Evolutionary conservation across 1,284 basidiomycete species (phyloP), one percentile per base, ranked within the genome.

Genomic region (Boletus calvinii): DNA sequence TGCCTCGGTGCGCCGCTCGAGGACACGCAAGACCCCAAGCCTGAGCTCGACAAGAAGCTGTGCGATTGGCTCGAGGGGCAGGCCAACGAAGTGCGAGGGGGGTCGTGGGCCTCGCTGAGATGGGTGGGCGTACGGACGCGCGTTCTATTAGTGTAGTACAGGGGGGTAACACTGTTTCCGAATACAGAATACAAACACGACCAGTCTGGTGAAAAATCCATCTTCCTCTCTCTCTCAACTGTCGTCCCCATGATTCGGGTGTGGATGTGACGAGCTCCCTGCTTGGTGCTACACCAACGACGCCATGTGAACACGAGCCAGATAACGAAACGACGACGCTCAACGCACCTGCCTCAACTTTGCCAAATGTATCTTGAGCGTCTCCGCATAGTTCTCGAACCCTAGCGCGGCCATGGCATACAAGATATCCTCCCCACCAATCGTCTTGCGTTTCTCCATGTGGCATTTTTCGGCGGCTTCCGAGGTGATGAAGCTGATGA

Each of bases 381-480:
- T 87, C 72, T 93, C 89, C 46, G 89, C 87, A 68, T 98, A 98
- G 65, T 98, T 94, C 63, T 98, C 94, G 61, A 99, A 98, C 7
- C 96, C 95, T 20, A 98, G 77, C 10, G 87, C 84, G 32, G 80
- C 74, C 86, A 96, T 90, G 7, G 94, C 92, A 62, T 92, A 90
- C 48, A 96, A 72, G 43, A 96, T 91, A 66, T 94, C 92, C 74
- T 91, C 92, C 17, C 94, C 94, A 17, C 92, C 94, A 46, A 97
- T 93, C 39, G 87, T 90, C 73, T 90, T 90, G 52, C 87, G 76
- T 69, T 94, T 94, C 73, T 94, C 92, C 56, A 89, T 77, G 63
- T 87, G 83, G 61, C 92, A 93, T 62, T 91, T 90, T 72, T 95
- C 92, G 18, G 87, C 87, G 3, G 92, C 92, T 68, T 95, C 92